Conservation (phyloP, 441 rosid genomes). For the Gossypium davidsonii region DNA sequence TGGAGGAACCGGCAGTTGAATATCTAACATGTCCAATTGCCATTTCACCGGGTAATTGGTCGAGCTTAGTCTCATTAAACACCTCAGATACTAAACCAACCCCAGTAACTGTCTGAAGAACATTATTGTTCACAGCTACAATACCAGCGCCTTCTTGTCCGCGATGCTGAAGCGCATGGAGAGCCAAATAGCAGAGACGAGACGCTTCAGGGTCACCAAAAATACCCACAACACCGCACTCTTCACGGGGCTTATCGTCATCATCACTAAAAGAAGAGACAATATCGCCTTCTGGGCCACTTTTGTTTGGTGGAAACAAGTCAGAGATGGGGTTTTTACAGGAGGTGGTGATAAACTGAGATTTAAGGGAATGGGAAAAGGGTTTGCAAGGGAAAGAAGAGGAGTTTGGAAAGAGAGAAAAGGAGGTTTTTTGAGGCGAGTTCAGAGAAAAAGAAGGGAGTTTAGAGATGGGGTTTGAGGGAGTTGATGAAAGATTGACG, state of each 20-base stretch:
- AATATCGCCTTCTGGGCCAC: constrained; percentile 12
- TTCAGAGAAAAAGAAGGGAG: constrained; percentile 18
- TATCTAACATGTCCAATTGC: constrained; percentile 82
- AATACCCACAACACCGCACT: constrained; percentile 91
- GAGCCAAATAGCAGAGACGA: constrained; percentile 77
- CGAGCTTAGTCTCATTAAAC: constrained; percentile 65
- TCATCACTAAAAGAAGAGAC: constrained; percentile 14
- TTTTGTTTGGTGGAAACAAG: constrained; percentile 14
- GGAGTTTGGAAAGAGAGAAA: constrained; percentile 26
- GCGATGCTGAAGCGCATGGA: constrained; percentile 79
- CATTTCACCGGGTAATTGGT: constrained; percentile 59
- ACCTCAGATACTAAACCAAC: constrained; percentile 87
- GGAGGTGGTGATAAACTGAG: constrained; percentile 8
- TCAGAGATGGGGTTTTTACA: constrained; percentile 32
- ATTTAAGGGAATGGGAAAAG: constrained; percentile 9
- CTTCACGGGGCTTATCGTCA: constrained; percentile 82
- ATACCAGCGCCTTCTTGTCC: constrained; percentile 97
- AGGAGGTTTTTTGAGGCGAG: constrained; percentile 21
- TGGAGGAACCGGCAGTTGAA: constrained; percentile 74
- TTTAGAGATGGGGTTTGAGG: not conserved
- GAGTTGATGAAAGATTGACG: constrained; percentile 18
- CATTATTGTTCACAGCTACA: constrained; percentile 57
- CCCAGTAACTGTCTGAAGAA: constrained; percentile 74
- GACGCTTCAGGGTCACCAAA: constrained; percentile 86
- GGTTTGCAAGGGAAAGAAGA: constrained; percentile 15